Evolutionary conservation across 2,329 filamentous ascomycete species (phyloP).

Genomic region (Apiospora arundinis): DNA sequence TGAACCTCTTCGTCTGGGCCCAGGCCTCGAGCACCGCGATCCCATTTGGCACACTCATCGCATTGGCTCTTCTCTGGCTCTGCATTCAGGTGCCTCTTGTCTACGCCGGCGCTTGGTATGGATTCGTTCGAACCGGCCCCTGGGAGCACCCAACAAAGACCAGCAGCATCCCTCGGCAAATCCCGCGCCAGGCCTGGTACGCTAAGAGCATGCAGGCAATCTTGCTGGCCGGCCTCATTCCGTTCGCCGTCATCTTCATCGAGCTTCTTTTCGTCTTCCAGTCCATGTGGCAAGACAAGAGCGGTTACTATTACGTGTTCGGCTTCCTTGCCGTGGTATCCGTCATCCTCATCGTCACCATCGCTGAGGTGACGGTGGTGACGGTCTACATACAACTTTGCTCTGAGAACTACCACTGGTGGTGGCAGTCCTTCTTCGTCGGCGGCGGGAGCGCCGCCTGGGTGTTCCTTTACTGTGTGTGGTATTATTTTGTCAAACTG

Average conservation of each 20-base stretch:
- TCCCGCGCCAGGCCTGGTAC: slow-evolving; percentile 81
- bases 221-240: slow-evolving; percentile 77
- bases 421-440: slow-evolving; percentile 87
- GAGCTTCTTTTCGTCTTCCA: slow-evolving; percentile 88
- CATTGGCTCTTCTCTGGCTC: slow-evolving; percentile 78
- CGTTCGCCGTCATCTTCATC: slow-evolving; percentile 88
- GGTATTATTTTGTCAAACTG: slow-evolving; percentile 83
- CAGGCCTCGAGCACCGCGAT: slow-evolving; percentile 88
- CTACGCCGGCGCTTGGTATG: slow-evolving; percentile 79
- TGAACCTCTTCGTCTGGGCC: slow-evolving; percentile 90
- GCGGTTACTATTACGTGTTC: slow-evolving; percentile 90
- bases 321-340: slow-evolving; percentile 81
- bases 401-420: slow-evolving; percentile 88
- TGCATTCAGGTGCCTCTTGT: slow-evolving; percentile 86
- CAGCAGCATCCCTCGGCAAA: slow-evolving; percentile 71
- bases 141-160: slow-evolving; percentile 88
- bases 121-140: slow-evolving; percentile 68
- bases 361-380: slow-evolving; percentile 84
- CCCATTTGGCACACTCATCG: slow-evolving; percentile 79
- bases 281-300: slow-evolving; percentile 89
- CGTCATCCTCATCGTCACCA: slow-evolving; percentile 74
- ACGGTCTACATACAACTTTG: slow-evolving; percentile 84
- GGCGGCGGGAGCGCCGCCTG: slow-evolving; percentile 79
- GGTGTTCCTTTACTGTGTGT: slow-evolving; percentile 83
- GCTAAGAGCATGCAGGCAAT: slow-evolving; percentile 66